Percentiles rank a stretch among this genome's conserved stretches.
Conservation (phyloP, 768 basidiomycete genomes). For the Amanita inopinata region DNA sequence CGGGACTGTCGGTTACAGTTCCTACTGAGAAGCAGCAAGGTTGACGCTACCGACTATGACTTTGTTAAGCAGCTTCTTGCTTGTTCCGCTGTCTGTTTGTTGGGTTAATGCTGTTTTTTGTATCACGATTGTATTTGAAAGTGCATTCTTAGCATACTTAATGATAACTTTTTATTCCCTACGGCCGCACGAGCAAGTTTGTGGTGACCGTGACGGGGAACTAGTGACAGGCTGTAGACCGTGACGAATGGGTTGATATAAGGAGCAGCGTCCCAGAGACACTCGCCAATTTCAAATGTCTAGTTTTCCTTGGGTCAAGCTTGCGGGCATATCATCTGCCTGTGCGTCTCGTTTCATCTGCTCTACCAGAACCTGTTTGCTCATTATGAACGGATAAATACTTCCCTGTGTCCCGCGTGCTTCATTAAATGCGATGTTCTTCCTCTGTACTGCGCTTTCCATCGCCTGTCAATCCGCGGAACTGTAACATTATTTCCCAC, state of each 20-base stretch:
- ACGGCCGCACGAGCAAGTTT: neutral
- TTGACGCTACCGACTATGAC: neutral
- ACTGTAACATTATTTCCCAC: too few relatives aligned
- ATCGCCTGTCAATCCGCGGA: too few relatives aligned
- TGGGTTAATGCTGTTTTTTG: too few relatives aligned
- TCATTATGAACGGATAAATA: too few relatives aligned
- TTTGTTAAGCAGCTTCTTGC: too few relatives aligned
- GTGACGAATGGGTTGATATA: neutral
- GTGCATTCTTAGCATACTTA: neutral
- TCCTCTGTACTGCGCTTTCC: too few relatives aligned
- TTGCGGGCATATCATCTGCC: conserved; percentile 34
- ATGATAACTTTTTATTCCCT: neutral
- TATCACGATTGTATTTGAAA: neutral
- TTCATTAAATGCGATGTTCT: too few relatives aligned
- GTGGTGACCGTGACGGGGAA: too few relatives aligned
- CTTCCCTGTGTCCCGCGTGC: conserved; percentile 11
- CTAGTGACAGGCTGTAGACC: neutral
- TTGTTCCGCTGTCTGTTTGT: too few relatives aligned
- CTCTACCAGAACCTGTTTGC: too few relatives aligned
- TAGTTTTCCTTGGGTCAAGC: conserved; percentile 49
- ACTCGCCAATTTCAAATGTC: conserved; percentile 23
- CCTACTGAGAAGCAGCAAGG: neutral
- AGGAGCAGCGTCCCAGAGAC: neutral
- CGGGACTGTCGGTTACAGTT: conserved; percentile 8
- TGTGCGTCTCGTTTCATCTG: conserved; percentile 27